Conservation (phyloP, 1,284 basidiomycete genomes). For the Ceratobasidium theobromae region DNA sequence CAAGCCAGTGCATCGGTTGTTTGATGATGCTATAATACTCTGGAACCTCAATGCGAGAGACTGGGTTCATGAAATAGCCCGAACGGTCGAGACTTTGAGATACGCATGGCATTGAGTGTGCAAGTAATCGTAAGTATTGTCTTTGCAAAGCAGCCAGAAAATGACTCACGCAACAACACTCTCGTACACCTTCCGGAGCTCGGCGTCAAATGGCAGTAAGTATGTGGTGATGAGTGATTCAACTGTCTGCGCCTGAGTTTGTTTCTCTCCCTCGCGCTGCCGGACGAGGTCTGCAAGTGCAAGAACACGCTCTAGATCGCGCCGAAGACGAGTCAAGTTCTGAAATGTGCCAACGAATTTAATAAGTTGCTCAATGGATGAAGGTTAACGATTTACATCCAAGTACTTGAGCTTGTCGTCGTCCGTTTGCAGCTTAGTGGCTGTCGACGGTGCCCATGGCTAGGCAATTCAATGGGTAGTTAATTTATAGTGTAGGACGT, state of each 20-base stretch:
- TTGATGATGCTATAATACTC: conserved; percentile 91
- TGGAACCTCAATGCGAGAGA: conserved; percentile 77
- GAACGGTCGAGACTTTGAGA: conserved; percentile 66
- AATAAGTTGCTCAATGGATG: not conserved
- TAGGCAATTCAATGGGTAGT: conserved; percentile 35
- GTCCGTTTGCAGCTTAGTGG: conserved; percentile 67
- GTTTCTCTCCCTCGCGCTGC: conserved; percentile 84
- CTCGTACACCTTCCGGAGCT: conserved; percentile 67
- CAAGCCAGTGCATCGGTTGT: conserved; percentile 86
- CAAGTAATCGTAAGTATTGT: no score
- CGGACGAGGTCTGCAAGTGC: conserved; percentile 71
- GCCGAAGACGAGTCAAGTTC: conserved; percentile 70
- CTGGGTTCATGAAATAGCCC: conserved; percentile 78
- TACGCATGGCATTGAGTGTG: no score
- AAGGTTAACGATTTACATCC: conserved; percentile 52
- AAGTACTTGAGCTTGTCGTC: conserved; percentile 85
- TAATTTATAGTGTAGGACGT: not conserved
- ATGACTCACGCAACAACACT: conserved; percentile 69
- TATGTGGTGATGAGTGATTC: conserved; percentile 64
- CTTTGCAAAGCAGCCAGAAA: no score
- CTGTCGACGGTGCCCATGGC: conserved; percentile 89
- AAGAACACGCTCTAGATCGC: conserved; percentile 76
- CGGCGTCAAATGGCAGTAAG: conserved; percentile 67
- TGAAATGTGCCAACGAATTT: conserved; percentile 43
- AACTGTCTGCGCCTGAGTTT: conserved; percentile 69